Percentiles rank a stretch among this genome's conserved stretches.
These are phyloP conservation scores for Neonectria faginata DNA, from an alignment of 2,329 filamentous ascomycete species.

Conservation along the genomic window DNA sequence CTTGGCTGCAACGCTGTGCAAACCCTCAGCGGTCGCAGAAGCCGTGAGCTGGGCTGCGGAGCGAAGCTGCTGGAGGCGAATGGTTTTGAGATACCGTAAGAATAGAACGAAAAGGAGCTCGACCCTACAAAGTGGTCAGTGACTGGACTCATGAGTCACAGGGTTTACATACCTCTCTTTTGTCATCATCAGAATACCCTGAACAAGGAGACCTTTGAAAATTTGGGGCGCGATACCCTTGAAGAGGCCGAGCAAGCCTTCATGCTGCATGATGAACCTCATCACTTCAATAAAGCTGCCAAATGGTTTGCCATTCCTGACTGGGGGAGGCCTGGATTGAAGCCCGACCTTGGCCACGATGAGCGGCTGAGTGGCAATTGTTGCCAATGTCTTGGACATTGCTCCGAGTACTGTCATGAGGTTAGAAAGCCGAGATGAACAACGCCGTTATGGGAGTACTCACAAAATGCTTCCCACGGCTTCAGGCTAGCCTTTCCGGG, in stretches of 20 bases:
- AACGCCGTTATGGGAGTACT: slow-evolving; percentile 54
- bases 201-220: slow-evolving; percentile 90
- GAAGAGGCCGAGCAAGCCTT: slow-evolving; percentile 86
- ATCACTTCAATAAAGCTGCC: slow-evolving; percentile 95
- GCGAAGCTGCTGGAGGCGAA: slow-evolving; percentile 77
- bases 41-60: slow-evolving; percentile 74
- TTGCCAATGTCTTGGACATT: slow-evolving; percentile 91
- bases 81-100: slow-evolving; percentile 80
- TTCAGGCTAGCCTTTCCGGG: slow-evolving; percentile 80
- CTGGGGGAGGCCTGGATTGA: slow-evolving; percentile 90
- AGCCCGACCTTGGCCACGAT: slow-evolving; percentile 98
- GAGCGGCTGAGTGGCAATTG: slow-evolving; percentile 90
- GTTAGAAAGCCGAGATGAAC: slow-evolving; percentile 20
- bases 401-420: slow-evolving; percentile 80
- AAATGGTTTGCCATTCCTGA: slow-evolving; percentile 89
- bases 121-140: slow-evolving; percentile 66
- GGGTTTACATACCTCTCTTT: slow-evolving; percentile 79
- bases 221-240: slow-evolving; percentile 97
- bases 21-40: slow-evolving; percentile 47
- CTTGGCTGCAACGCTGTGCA: slow-evolving; percentile 58
- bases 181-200: slow-evolving; percentile 98
- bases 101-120: slow-evolving; percentile 89
- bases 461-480: slow-evolving; percentile 91
- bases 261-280: slow-evolving; percentile 90
- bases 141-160: not conserved